phyloP scores from a whole-genome alignment of 768 basidiomycete genomes.

The Boletus sp. region DNA sequence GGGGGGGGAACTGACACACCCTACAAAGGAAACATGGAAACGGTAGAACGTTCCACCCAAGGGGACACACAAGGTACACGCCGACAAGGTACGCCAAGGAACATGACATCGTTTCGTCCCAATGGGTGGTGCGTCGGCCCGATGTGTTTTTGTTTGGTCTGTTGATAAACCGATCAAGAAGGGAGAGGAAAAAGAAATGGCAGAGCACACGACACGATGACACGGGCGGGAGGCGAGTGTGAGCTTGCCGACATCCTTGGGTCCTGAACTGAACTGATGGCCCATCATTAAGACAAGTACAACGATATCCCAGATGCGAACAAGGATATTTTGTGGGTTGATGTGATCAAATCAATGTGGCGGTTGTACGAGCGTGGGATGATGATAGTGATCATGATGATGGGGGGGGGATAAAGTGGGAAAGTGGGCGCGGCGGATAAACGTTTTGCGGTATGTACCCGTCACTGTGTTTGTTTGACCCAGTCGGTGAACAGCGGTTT shows the following conservation, averaged over 20 bases:
- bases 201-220: not conserved
- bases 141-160: not conserved
- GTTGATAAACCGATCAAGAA: not conserved
- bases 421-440: not conserved
- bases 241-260: not conserved
- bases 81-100: not conserved
- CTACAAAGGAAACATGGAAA: not conserved
- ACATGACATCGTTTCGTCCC: not conserved
- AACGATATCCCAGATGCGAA: not conserved
- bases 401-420: not conserved
- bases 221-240: not conserved
- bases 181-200: too few species aligned
- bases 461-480: too few species aligned
- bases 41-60: not conserved
- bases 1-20: too few species aligned
- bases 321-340: not conserved
- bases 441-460: too few species aligned
- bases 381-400: not conserved
- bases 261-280: not conserved
- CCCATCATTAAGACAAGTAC: not conserved
- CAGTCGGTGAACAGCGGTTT: too few species aligned
- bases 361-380: constrained; percentile 11
- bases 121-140: too few species aligned
- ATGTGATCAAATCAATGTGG: constrained; percentile 5
- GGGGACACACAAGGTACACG: not conserved